Conservation (phyloP, 208 protist species). For the Trichomonas gallinae region DNA sequence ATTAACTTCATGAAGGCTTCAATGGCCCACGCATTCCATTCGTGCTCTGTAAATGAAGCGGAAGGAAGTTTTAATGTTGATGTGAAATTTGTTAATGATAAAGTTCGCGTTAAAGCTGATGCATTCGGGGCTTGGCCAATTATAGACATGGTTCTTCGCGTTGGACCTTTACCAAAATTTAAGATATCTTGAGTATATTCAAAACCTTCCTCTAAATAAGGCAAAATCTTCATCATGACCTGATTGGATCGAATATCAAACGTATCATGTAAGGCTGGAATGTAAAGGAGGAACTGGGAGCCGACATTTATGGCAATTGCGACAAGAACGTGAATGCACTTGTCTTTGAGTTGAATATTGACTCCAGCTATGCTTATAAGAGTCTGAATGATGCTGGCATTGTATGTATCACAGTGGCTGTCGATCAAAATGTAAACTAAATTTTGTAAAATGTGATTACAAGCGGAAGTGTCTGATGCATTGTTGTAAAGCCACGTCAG, state of each 20-base stretch:
- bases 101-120: neutral
- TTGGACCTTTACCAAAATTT: neutral
- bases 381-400: neutral
- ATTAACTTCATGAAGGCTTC: neutral
- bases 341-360: neutral
- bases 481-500: neutral
- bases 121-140: neutral
- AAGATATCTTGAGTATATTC: neutral
- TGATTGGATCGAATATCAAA: neutral
- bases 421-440: neutral
- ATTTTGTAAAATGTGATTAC: neutral
- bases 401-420: neutral
- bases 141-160: neutral
- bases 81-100: neutral
- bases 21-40: neutral
- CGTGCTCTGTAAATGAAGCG: neutral
- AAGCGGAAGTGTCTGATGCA: neutral
- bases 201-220: neutral
- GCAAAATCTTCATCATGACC: neutral
- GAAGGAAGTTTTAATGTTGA: neutral
- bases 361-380: neutral
- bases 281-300: neutral
- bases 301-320: neutral
- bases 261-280: neutral
- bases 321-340: neutral